Base-by-base conservation (phyloP, 2,329 filamentous ascomycete species). In the Aspergillus sp. region DNA sequence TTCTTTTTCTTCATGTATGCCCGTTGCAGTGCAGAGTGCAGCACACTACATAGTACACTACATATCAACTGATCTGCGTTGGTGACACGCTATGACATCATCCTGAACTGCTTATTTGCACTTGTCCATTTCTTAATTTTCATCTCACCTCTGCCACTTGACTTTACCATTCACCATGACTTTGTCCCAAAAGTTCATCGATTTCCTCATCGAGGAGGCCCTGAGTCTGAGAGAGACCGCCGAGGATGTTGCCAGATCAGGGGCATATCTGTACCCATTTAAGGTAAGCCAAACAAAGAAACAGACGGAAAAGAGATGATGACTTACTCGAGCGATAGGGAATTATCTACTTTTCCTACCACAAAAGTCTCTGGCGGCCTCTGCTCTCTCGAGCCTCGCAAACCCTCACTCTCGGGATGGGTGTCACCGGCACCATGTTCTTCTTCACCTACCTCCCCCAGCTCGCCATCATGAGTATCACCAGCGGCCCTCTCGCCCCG, bases 391-490 rank as follows among this genome's bases (percentile, higher is more conserved):
- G 77, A 41, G 68, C 83, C 31, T 63, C 73, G 2, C 75, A 78
- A 3, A 89, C 85, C 27, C 54, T 94, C 40, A 75, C 78, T 1
- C 77, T 95, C 2, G 89, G 87, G 10, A 66, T 83, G 7, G 78
- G 80, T 36, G 83, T 96, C 37, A 83, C 90, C 1, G 74, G 75
- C 8, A 74, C 79, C 65, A 94, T 96, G 88, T 96, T 97, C 68
- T 72, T 86, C 54, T 83, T 96, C 62, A 86, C 90, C 39, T 96
- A 95, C 64, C 61, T 83, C 7, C 91, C 91, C 1, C 91, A 96
- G 71, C 79, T 89, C 26, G 86, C 89, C 1, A 67, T 95, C 10
- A 78, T 95, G 36, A 77, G 89, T 40, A 83, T 96, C 56, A 86
- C 94, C 50, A 91, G 89, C 52, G 91, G 91, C 0, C 90, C 80